Conservation (phyloP, 2,329 filamentous ascomycete species). For the Lasiodiplodia hormozganensis region DNA sequence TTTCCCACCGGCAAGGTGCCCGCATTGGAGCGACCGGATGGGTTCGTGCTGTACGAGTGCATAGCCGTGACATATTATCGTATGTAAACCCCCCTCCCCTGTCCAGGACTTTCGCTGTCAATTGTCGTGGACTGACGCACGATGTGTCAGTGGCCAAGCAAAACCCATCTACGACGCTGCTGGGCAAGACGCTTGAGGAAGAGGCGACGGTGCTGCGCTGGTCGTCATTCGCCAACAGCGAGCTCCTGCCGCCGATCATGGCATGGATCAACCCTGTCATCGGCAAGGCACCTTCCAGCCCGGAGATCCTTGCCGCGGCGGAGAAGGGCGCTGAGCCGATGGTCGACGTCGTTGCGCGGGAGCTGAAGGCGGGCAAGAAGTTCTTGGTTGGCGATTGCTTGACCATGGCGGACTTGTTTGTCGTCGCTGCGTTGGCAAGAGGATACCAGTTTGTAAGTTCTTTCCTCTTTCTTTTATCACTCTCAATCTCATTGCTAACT, state of each 20-base stretch:
- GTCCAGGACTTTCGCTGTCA: too few species aligned
- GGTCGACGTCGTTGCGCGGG: conserved; percentile 4
- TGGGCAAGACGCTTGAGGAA: not conserved
- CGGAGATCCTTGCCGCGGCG: not conserved
- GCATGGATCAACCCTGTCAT: conserved; percentile 5
- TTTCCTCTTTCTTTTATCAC: not conserved
- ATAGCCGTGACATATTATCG: conserved; percentile 55
- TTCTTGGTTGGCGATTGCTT: not conserved
- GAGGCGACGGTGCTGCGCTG: not conserved
- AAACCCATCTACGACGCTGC: not conserved
- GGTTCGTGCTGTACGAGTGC: conserved; percentile 54
- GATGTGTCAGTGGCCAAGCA: not conserved
- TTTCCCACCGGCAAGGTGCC: conserved; percentile 62
- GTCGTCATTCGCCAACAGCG: conserved; percentile 5
- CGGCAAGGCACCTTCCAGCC: conserved; percentile 1
- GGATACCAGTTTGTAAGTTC: conserved; percentile 13
- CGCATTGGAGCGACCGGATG: conserved; percentile 56
- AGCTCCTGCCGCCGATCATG: conserved; percentile 9
- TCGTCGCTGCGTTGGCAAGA: not conserved
- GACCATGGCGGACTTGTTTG: conserved; percentile 5
- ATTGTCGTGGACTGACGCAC: not conserved
- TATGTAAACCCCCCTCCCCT: not conserved
- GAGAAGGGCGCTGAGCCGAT: not conserved
- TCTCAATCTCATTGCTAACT: not conserved
- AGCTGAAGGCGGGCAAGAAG: not conserved